phyloP scores from a whole-genome alignment of 441 rosid genomes.

The Lepidium campestre region DNA sequence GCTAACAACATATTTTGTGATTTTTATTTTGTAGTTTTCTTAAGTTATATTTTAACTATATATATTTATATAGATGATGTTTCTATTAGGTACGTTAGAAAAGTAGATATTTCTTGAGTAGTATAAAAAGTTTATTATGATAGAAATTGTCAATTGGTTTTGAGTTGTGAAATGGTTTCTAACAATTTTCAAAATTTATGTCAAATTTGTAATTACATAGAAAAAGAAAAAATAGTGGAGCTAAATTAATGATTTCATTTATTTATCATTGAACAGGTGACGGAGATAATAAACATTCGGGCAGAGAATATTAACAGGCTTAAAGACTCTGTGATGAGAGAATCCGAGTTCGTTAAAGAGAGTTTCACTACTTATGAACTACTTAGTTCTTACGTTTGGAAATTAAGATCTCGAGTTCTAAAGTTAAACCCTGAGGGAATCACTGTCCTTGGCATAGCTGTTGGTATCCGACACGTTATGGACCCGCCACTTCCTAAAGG shows the following conservation, averaged over 20 bases:
- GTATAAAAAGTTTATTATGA: too few relatives aligned
- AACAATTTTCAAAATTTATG: neutral
- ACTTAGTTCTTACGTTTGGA: slow-evolving; percentile 41
- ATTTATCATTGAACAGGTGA: slow-evolving; percentile 2
- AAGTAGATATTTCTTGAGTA: too few relatives aligned
- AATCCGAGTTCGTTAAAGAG: neutral
- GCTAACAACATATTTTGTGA: too few relatives aligned
- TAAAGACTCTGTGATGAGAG: slow-evolving; percentile 20
- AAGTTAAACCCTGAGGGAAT: slow-evolving; percentile 30
- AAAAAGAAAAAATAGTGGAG: neutral
- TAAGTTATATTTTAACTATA: too few relatives aligned
- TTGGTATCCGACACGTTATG: slow-evolving; percentile 32
- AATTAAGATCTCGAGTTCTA: slow-evolving; percentile 37
- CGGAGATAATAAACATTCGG: slow-evolving; percentile 27
- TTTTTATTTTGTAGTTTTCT: too few relatives aligned
- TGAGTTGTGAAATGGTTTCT: too few relatives aligned
- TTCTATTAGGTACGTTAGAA: too few relatives aligned
- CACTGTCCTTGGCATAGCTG: slow-evolving; percentile 24
- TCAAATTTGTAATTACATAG: too few relatives aligned
- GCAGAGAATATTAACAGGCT: slow-evolving; percentile 24
- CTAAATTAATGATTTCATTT: neutral
- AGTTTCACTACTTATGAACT: slow-evolving; percentile 34
- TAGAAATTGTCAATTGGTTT: too few relatives aligned
- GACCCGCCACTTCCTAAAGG: slow-evolving; percentile 38
- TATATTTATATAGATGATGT: too few relatives aligned